phyloP scores from a whole-genome alignment of 2,329 filamentous ascomycete genomes.

The Stagonosporopsis vannaccii region DNA sequence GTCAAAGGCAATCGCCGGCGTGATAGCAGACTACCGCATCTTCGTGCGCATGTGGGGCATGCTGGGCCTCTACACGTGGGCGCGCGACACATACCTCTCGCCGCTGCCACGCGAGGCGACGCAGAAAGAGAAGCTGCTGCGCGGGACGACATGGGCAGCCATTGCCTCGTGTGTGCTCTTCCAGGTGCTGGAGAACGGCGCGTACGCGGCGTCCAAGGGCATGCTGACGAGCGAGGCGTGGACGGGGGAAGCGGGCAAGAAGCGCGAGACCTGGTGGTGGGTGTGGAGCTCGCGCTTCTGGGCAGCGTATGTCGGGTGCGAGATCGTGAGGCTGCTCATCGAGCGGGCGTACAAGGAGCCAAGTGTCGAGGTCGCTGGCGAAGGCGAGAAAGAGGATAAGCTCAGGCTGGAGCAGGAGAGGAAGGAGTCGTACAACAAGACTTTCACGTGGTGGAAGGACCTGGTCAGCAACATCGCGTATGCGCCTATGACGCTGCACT shows the following conservation, averaged over 20 bases:
- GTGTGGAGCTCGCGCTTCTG: constrained; percentile 81
- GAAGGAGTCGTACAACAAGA: constrained; percentile 39
- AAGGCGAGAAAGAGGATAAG: constrained; percentile 59
- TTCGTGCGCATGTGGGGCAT: constrained; percentile 80
- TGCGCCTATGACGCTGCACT: constrained; percentile 85
- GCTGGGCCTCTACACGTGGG: constrained; percentile 76
- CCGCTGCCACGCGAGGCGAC: constrained; percentile 29
- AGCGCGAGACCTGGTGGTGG: constrained; percentile 66
- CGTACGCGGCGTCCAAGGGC: constrained; percentile 77
- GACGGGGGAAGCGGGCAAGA: constrained; percentile 54
- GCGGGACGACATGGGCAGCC: constrained; percentile 69
- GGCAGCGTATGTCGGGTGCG: constrained; percentile 77
- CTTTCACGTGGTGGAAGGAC: constrained; percentile 67
- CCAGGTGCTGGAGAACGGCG: constrained; percentile 83
- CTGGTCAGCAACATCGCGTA: constrained; percentile 76
- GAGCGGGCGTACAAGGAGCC: constrained; percentile 44
- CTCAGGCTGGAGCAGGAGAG: constrained; percentile 38
- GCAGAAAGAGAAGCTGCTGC: constrained; percentile 38
- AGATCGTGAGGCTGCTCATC: constrained; percentile 69
- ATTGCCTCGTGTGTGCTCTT: constrained; percentile 72
- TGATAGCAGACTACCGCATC: constrained; percentile 75
- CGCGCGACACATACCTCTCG: constrained; percentile 52
- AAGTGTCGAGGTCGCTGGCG: constrained; percentile 40
- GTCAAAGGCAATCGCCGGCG: constrained; percentile 61
- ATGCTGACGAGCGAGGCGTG: constrained; percentile 63